Conservation (phyloP, 108 stramenopile genomes). For the Skeletonema marinoi region DNA sequence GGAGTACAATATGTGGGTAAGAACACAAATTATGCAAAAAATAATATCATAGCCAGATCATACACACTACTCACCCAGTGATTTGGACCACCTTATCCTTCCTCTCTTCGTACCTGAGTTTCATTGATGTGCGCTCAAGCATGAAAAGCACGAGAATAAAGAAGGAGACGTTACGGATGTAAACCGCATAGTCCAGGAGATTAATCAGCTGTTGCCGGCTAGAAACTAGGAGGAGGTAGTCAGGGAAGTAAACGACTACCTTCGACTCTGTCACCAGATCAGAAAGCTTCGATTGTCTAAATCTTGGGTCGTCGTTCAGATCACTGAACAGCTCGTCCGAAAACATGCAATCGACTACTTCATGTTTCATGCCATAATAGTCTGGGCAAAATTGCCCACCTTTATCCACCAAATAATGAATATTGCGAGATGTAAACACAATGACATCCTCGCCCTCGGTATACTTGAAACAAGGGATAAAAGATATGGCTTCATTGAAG, state of each 20-base stretch:
- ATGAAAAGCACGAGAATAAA: conserved; percentile 52
- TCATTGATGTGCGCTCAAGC: conserved; percentile 41
- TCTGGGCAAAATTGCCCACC: conserved; percentile 54
- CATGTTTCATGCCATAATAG: conserved; percentile 67
- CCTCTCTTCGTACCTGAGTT: conserved; percentile 37
- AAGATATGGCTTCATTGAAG: conserved; percentile 59
- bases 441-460: conserved; percentile 58
- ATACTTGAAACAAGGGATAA: conserved; percentile 63
- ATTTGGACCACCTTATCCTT: conserved; percentile 48
- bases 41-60: not conserved
- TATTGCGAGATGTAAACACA: conserved; percentile 51
- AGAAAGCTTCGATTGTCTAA: conserved; percentile 34
- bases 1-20: not conserved
- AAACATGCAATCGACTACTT: conserved; percentile 50
- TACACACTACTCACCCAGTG: conserved; percentile 34
- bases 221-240: conserved; percentile 45
- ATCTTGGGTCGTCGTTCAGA: conserved; percentile 50
- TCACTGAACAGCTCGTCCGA: conserved; percentile 50
- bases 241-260: conserved; percentile 58
- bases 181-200: conserved; percentile 51
- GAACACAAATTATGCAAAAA: not conserved
- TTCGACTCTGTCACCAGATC: conserved; percentile 56
- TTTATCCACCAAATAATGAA: conserved; percentile 53
- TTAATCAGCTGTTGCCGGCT: conserved; percentile 57
- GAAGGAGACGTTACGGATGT: conserved; percentile 52